Conservation (phyloP, 305 asterid genomes). For the Rubia tinctorum region DNA sequence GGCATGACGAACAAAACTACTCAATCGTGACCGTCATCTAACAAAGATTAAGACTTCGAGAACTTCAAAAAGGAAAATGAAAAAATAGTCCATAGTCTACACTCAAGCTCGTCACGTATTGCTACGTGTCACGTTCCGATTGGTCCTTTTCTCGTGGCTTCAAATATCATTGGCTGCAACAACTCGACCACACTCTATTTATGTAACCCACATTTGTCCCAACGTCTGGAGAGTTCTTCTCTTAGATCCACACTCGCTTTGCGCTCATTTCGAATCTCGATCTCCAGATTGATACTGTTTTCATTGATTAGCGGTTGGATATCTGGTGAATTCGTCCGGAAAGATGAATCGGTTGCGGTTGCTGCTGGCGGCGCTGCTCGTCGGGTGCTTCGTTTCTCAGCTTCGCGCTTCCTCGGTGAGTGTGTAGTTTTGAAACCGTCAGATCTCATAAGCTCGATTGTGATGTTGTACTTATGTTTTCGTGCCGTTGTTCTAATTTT, state of each 20-base stretch:
- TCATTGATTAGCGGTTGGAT: neutral
- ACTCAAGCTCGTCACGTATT: slow-evolving; percentile 33
- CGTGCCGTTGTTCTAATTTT: neutral
- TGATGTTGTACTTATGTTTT: neutral
- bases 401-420: slow-evolving; percentile 52
- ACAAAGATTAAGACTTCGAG: neutral
- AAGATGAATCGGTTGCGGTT: slow-evolving; percentile 46
- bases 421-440: neutral
- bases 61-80: neutral
- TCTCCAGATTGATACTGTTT: neutral
- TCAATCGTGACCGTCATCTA: slow-evolving; percentile 19
- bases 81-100: neutral
- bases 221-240: slow-evolving; percentile 21
- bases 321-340: slow-evolving; percentile 29
- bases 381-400: slow-evolving; percentile 61
- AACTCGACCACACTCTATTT: slow-evolving; percentile 19
- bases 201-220: slow-evolving; percentile 14
- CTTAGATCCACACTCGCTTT: neutral
- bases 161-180: slow-evolving; percentile 34
- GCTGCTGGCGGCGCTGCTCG: slow-evolving; percentile 30
- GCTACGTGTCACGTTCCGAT: slow-evolving; percentile 44
- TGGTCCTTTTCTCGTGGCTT: slow-evolving; percentile 39
- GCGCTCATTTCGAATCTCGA: neutral
- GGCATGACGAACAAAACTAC: neutral
- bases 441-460: neutral